These are phyloP conservation scores for Zizania palustris DNA, from an alignment of 202 grass and related monocot species.

Conservation along the genomic window DNA sequence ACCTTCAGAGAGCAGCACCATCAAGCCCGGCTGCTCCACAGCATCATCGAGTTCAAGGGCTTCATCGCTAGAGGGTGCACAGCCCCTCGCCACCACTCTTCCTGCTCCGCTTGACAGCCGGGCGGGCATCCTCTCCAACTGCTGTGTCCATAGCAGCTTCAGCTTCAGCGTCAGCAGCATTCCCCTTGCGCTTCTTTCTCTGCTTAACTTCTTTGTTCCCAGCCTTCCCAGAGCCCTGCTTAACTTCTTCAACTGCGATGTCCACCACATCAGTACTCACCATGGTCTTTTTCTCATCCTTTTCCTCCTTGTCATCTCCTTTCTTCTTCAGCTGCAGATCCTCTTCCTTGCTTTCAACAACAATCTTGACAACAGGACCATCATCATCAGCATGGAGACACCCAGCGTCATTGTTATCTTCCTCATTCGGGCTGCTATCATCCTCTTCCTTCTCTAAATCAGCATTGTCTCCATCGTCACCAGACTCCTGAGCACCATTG, in stretches of 20 bases:
- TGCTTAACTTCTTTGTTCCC: neutral
- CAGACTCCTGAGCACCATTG: constrained; percentile 21
- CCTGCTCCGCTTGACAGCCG: constrained; percentile 8
- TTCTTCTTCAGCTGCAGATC: constrained; percentile 5
- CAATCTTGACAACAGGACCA: constrained; percentile 19
- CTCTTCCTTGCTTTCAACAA: constrained; percentile 39
- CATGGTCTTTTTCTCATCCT: constrained; percentile 26
- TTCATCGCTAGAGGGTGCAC: too few relatives aligned
- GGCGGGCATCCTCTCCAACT: constrained; percentile 7
- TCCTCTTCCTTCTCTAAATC: constrained; percentile 39
- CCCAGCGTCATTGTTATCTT: constrained; percentile 23
- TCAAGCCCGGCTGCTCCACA: too few relatives aligned
- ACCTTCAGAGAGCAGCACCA: too few relatives aligned
- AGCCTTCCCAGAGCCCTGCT: neutral
- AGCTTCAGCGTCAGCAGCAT: neutral
- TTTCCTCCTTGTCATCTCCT: neutral
- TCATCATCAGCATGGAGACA: constrained; percentile 4
- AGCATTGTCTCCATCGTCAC: constrained; percentile 39
- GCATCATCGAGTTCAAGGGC: too few relatives aligned
- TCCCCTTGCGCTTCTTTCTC: constrained; percentile 36
- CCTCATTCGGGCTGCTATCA: constrained; percentile 43
- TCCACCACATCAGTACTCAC: constrained; percentile 14
- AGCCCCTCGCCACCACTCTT: constrained; percentile 21
- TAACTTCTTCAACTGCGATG: constrained; percentile 19
- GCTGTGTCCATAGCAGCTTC: neutral